Evolutionary conservation across 495 filamentous ascomycete genomes (phyloP).

Genomic region (Oleoguttula mirabilis): DNA sequence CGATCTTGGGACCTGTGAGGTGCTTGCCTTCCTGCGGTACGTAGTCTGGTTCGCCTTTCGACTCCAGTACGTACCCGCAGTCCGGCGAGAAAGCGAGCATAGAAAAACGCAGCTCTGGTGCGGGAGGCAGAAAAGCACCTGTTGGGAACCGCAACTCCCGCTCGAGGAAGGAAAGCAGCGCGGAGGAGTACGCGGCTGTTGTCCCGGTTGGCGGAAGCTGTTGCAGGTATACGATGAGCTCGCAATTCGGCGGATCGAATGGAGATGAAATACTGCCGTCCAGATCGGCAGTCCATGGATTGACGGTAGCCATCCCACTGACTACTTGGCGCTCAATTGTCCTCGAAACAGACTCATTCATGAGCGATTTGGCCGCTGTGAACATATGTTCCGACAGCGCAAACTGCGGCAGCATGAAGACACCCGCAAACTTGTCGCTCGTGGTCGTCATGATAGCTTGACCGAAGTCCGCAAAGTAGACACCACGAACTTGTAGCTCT

Average conservation of each 20-base stretch:
- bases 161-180: conserved; percentile 49
- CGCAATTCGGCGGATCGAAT: conserved; percentile 62
- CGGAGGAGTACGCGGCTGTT: neutral
- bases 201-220: conserved; percentile 43
- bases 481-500: conserved; percentile 62
- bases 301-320: conserved; percentile 29
- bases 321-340: conserved; percentile 52
- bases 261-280: conserved; percentile 43
- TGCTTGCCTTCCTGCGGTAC: conserved; percentile 52
- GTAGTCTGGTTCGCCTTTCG: conserved; percentile 66
- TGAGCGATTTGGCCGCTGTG: conserved; percentile 48
- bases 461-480: conserved; percentile 69
- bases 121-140: conserved; percentile 56
- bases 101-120: conserved; percentile 67
- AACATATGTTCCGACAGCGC: conserved; percentile 54
- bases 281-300: conserved; percentile 51
- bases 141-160: conserved; percentile 74
- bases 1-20: conserved; percentile 64
- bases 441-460: conserved; percentile 71
- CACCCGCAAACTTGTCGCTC: conserved; percentile 80
- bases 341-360: conserved; percentile 58
- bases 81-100: conserved; percentile 85
- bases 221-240: conserved; percentile 79
- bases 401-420: conserved; percentile 81
- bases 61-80: conserved; percentile 83